These are phyloP conservation scores for Sporothrix variecibatus DNA, from an alignment of 2,329 filamentous ascomycete species.

Conservation along the genomic window DNA sequence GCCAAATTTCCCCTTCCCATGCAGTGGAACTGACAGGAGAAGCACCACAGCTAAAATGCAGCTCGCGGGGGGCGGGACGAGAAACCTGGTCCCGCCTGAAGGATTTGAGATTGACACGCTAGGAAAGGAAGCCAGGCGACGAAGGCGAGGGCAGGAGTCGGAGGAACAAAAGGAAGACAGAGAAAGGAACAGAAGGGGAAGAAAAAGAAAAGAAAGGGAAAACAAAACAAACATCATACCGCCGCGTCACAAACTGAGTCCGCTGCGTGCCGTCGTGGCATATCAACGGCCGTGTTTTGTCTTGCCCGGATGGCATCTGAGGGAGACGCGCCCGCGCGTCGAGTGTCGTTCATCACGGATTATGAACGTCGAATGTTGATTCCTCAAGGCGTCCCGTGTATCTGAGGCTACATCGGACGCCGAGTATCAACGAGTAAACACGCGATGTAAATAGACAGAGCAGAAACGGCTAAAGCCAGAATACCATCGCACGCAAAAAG, in stretches of 20 bases:
- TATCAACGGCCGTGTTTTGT: slow-evolving; percentile 16
- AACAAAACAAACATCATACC: slow-evolving; percentile 8
- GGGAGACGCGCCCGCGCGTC: neutral
- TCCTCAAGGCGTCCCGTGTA: neutral
- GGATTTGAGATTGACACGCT: neutral
- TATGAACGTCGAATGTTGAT: neutral
- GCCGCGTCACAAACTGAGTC: slow-evolving; percentile 8
- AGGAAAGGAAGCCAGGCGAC: neutral
- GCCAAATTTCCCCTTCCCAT: slow-evolving; percentile 9
- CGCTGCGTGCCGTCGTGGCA: slow-evolving; percentile 15
- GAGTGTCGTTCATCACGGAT: neutral
- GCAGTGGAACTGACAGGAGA: neutral
- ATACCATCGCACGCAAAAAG: neutral
- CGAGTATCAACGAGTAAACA: neutral
- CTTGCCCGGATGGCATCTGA: slow-evolving; percentile 9
- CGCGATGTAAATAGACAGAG: neutral
- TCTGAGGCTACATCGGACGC: neutral
- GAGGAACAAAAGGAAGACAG: neutral
- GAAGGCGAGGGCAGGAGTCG: neutral
- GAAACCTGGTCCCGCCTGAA: slow-evolving; percentile 2
- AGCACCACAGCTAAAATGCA: neutral
- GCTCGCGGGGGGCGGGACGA: neutral
- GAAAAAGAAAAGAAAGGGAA: neutral
- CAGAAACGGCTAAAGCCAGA: neutral
- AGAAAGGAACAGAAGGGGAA: neutral